A percentile compares a stretch with the other conserved stretches of the same genome.
These are phyloP conservation scores for Grosmannia clavigera DNA, from an alignment of 2,329 filamentous ascomycete genomes.

Conservation along the genomic window DNA sequence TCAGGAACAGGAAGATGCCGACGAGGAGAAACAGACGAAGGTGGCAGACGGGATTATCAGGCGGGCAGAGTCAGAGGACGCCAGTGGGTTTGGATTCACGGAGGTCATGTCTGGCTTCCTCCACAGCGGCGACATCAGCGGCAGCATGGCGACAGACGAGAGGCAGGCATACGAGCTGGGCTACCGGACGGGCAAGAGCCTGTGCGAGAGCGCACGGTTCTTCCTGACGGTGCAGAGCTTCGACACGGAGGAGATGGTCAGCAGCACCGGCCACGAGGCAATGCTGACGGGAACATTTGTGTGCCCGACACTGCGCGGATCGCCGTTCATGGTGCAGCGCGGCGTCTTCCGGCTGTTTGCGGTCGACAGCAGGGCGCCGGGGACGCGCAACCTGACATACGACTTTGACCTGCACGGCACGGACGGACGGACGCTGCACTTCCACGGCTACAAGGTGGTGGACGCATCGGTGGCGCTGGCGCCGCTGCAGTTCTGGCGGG, in stretches of 20 bases:
- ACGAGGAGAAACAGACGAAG: constrained; percentile 15
- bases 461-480: constrained; percentile 47
- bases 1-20: constrained; percentile 6
- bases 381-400: constrained; percentile 47
- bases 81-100: constrained; percentile 44
- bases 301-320: constrained; percentile 39
- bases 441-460: constrained; percentile 51
- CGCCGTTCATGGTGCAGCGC: constrained; percentile 47
- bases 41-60: constrained; percentile 26
- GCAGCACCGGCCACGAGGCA: constrained; percentile 34
- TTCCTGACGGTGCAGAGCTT: constrained; percentile 46
- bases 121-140: constrained; percentile 22
- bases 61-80: constrained; percentile 29
- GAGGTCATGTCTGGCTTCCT: constrained; percentile 54
- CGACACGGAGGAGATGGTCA: constrained; percentile 34
- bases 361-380: constrained; percentile 37
- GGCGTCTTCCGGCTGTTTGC: constrained; percentile 47
- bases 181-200: constrained; percentile 37
- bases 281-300: constrained; percentile 48
- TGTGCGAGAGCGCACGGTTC: constrained; percentile 43
- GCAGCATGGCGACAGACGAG: constrained; percentile 27
- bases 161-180: constrained; percentile 41
- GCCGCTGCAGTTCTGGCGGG: constrained; percentile 44
- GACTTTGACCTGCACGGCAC: constrained; percentile 47
- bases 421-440: constrained; percentile 38